Percentiles rank a stretch among this genome's conserved stretches.
phyloP scores from a whole-genome alignment of 306 rosid species.

The Lathyrus aphaca region DNA sequence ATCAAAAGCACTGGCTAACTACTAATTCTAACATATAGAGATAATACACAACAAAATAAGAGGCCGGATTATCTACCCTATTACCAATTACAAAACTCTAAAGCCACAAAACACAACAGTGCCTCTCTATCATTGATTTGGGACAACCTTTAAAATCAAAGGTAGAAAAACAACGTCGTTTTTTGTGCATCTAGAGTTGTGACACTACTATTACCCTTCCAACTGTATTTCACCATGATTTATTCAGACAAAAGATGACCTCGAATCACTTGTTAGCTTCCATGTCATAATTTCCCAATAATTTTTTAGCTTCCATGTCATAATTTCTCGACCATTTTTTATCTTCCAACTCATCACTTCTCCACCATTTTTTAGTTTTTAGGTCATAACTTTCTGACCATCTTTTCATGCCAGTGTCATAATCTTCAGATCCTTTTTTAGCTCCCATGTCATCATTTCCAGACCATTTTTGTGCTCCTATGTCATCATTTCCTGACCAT shows the following conservation, averaged over 20 bases:
- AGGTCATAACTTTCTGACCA: background rate
- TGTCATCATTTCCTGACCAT: slow-evolving; percentile 38
- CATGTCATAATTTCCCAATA: background rate
- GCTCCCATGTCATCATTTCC: background rate
- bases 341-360: slow-evolving; percentile 27
- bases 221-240: slow-evolving; percentile 33
- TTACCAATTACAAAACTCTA: slow-evolving; percentile 41
- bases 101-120: slow-evolving; percentile 41
- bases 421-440: slow-evolving; percentile 39
- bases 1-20: slow-evolving; percentile 30
- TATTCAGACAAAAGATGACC: slow-evolving; percentile 37
- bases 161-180: slow-evolving; percentile 46
- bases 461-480: slow-evolving; percentile 11
- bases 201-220: slow-evolving; percentile 34
- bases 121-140: slow-evolving; percentile 40
- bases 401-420: slow-evolving; percentile 17
- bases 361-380: slow-evolving; percentile 37
- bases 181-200: slow-evolving; percentile 41
- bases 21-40: slow-evolving; percentile 31
- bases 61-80: slow-evolving; percentile 29
- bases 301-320: background rate
- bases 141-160: slow-evolving; percentile 34
- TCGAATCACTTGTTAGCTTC: slow-evolving; percentile 36
- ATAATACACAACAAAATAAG: slow-evolving; percentile 40
- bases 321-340: background rate